A percentile compares a stretch with the other conserved stretches of the same genome.
phyloP scores from a whole-genome alignment of 495 filamentous ascomycete species.

The Pseudotulostoma volvatum region DNA sequence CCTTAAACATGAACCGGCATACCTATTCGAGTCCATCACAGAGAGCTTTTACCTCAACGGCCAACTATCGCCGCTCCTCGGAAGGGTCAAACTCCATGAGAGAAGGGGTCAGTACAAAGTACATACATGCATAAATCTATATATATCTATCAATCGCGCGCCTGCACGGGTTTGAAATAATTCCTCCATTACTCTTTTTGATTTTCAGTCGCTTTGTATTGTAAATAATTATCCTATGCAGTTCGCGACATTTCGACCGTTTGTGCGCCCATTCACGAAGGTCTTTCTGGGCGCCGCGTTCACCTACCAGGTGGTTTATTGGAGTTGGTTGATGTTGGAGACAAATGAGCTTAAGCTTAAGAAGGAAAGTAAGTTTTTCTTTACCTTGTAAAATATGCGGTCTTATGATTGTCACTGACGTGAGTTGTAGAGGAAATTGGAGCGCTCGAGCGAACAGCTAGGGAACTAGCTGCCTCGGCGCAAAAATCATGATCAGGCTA shows the following conservation, averaged over 20 bases:
- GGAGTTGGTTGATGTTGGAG: constrained; percentile 78
- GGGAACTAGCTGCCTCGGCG: constrained; percentile 17
- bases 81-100: constrained; percentile 2
- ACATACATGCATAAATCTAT: too few relatives aligned
- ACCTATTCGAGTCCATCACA: too few relatives aligned
- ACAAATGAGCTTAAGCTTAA: constrained; percentile 49
- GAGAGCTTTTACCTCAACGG: constrained; percentile 2
- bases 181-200: too few relatives aligned
- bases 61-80: too few relatives aligned
- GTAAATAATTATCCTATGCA: too few relatives aligned
- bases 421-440: constrained; percentile 22
- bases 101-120: constrained; percentile 4
- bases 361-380: constrained; percentile 31
- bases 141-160: too few relatives aligned
- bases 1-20: too few relatives aligned
- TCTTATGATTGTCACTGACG: background rate
- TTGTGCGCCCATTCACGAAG: constrained; percentile 66
- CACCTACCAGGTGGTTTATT: constrained; percentile 77
- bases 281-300: constrained; percentile 73
- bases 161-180: too few relatives aligned
- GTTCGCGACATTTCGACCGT: constrained; percentile 62
- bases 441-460: constrained; percentile 25
- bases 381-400: background rate
- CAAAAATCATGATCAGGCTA: too few relatives aligned
- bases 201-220: too few relatives aligned